Percentiles rank a stretch among this genome's conserved stretches.
These are phyloP conservation scores for Astraeus odoratus DNA, from an alignment of 768 basidiomycete species.

Conservation along the genomic window DNA sequence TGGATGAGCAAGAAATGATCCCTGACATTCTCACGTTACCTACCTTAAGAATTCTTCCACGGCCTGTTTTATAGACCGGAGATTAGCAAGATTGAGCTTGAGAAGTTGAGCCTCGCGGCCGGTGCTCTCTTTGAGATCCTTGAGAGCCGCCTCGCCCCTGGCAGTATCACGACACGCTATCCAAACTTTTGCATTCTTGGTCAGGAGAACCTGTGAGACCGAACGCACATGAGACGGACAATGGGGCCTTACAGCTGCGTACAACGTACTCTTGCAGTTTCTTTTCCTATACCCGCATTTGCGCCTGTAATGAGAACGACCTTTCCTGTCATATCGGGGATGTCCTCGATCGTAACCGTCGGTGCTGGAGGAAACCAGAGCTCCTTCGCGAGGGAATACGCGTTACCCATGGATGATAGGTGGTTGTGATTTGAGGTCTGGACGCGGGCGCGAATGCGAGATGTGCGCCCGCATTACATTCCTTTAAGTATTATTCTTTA, in stretches of 20 bases:
- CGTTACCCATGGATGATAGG: too few relatives aligned
- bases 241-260: too few relatives aligned
- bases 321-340: slow-evolving; percentile 29
- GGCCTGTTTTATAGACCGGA: slow-evolving; percentile 34
- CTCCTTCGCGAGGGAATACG: too few relatives aligned
- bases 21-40: too few relatives aligned
- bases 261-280: slow-evolving; percentile 23
- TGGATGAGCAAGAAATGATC: background rate
- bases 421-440: too few relatives aligned
- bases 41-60: slow-evolving; percentile 35
- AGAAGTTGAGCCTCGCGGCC: slow-evolving; percentile 39
- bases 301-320: slow-evolving; percentile 39
- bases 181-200: slow-evolving; percentile 46
- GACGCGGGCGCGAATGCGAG: too few relatives aligned
- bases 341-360: slow-evolving; percentile 18
- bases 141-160: slow-evolving; percentile 33
- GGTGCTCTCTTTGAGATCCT: slow-evolving; percentile 33
- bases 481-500: too few relatives aligned
- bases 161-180: slow-evolving; percentile 33
- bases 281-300: slow-evolving; percentile 43
- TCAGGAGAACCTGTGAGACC: slow-evolving; percentile 29
- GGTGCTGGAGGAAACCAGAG: slow-evolving; percentile 20
- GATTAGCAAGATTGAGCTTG: slow-evolving; percentile 38
- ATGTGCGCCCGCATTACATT: too few relatives aligned
- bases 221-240: too few relatives aligned